Conservation (phyloP, 805 yeast genomes). For the Saccharomycopsis fibuligera region DNA sequence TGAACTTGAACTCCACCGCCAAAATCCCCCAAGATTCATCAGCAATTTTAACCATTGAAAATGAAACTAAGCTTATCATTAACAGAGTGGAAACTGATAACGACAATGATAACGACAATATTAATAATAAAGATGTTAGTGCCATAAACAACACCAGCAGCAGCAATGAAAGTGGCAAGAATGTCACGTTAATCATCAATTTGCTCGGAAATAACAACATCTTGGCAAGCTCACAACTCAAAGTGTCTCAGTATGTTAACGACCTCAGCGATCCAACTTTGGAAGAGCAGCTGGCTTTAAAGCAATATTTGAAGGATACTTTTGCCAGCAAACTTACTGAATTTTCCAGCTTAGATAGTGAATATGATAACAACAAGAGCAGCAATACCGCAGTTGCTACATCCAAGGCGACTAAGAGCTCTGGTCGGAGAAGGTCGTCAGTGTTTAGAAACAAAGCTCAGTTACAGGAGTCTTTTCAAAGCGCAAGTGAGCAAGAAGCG, state of each 20-base stretch:
- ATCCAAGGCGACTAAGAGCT: not conserved
- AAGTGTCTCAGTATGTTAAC: not conserved
- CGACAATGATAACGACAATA: not conserved
- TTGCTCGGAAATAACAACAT: not conserved
- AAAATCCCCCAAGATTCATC: not conserved
- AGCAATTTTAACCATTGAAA: slow-evolving; percentile 3
- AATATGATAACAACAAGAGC: not conserved
- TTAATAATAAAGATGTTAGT: not conserved
- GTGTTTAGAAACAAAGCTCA: not conserved
- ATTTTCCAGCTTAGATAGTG: not conserved
- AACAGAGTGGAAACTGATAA: not conserved
- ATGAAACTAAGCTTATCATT: slow-evolving; percentile 2
- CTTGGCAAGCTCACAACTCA: slow-evolving; percentile 1
- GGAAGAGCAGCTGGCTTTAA: slow-evolving; percentile 2
- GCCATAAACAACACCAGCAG: not conserved
- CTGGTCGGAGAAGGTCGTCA: too few species aligned
- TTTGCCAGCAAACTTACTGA: slow-evolving; percentile 1
- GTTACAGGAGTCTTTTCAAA: not conserved
- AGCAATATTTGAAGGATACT: slow-evolving; percentile 2
- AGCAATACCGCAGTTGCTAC: not conserved
- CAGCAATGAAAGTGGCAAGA: not conserved
- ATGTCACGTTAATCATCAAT: slow-evolving; percentile 2
- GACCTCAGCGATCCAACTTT: not conserved
- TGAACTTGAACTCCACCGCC: slow-evolving; percentile 10
- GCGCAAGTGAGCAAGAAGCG: not conserved